These are phyloP conservation scores for Pseudocercospora eumusae DNA, from an alignment of 2,329 filamentous ascomycete genomes.

Conservation along the genomic window DNA sequence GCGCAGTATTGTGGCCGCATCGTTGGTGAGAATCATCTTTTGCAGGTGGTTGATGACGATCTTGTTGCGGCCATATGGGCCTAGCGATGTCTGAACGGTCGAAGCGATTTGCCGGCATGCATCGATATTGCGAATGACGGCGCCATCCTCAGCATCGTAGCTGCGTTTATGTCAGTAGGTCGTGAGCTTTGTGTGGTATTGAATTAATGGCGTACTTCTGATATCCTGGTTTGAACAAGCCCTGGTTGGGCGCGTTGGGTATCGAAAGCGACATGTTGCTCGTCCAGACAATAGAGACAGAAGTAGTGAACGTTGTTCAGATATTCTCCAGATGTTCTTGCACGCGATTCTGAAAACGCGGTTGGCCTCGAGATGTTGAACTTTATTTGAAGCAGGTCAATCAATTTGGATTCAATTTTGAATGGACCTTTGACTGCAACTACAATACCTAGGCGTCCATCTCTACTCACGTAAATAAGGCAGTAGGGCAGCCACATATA, in stretches of 20 bases:
- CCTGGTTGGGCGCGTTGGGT: constrained; percentile 87
- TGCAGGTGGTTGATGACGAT: constrained; percentile 99
- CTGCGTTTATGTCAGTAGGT: constrained; percentile 53
- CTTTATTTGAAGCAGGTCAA: neutral
- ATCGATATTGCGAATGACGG: constrained; percentile 97
- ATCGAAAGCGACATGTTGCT: constrained; percentile 87
- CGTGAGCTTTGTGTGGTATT: constrained; percentile 24
- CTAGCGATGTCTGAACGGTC: constrained; percentile 94
- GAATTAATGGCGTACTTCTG: constrained; percentile 69
- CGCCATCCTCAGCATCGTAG: constrained; percentile 98
- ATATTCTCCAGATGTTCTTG: neutral
- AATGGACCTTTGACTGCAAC: no score
- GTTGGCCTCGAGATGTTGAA: neutral
- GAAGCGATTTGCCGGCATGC: constrained; percentile 93
- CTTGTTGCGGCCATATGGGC: constrained; percentile 98
- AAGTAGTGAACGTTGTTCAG: neutral
- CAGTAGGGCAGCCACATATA: neutral
- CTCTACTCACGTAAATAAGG: neutral
- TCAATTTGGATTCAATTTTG: no score
- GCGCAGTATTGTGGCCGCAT: constrained; percentile 93
- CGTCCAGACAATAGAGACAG: neutral
- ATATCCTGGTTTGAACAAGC: constrained; percentile 95
- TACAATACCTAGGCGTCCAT: no score
- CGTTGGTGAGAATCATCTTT: constrained; percentile 99
- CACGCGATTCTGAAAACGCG: neutral